Conservation (phyloP, 2,329 filamentous ascomycete species). For the Colletotrichum caudatum region DNA sequence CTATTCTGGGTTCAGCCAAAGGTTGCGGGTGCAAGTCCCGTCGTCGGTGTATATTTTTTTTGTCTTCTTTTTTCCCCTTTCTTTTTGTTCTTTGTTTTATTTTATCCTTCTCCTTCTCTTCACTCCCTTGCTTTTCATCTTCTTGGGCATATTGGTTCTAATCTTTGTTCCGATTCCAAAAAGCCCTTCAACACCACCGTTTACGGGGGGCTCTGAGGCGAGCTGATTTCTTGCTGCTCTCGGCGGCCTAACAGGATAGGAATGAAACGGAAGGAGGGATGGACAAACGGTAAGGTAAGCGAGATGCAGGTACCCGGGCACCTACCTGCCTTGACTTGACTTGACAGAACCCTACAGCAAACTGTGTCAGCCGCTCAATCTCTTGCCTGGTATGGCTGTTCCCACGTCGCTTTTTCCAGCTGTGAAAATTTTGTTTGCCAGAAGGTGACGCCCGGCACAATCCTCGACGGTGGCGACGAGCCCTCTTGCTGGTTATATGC, state of each 20-base stretch:
- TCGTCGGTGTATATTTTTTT: slow-evolving; percentile 25
- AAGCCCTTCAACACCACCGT: neutral
- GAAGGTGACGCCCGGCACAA: too few relatives aligned
- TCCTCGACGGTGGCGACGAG: neutral
- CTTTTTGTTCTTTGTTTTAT: neutral
- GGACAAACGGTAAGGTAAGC: slow-evolving; percentile 2
- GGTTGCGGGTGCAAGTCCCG: slow-evolving; percentile 42
- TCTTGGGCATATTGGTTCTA: neutral
- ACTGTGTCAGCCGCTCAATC: neutral
- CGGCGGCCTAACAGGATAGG: neutral
- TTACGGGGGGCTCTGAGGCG: neutral
- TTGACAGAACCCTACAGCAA: neutral
- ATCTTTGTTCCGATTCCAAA: neutral
- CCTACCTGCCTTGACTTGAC: neutral
- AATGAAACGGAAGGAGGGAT: neutral
- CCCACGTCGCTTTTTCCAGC: neutral
- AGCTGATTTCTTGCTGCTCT: neutral
- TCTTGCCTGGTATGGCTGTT: neutral
- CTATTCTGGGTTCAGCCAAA: slow-evolving; percentile 35
- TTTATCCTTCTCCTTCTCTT: neutral
- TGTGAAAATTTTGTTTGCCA: neutral
- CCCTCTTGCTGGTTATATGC: neutral
- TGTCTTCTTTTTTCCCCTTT: neutral
- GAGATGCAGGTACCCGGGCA: slow-evolving; percentile 12
- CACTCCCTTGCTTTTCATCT: neutral